A percentile compares a stretch with the other conserved stretches of the same genome.
Evolutionary conservation across 2,329 filamentous ascomycete species (phyloP).

Genomic region (Colletotrichum viniferum): DNA sequence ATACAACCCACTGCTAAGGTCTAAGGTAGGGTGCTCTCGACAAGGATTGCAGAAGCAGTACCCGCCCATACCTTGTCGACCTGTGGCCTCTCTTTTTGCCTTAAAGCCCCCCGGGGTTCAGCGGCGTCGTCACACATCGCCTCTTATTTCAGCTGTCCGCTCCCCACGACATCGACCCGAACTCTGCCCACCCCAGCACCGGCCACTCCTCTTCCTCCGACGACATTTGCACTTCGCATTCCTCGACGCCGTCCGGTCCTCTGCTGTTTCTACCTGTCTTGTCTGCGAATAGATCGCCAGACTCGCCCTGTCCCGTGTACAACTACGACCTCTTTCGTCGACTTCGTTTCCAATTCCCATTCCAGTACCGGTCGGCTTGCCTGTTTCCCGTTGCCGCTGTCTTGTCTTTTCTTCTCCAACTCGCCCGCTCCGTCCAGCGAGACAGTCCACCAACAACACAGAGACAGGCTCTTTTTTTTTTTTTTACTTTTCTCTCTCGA

Average conservation of each 20-base stretch:
- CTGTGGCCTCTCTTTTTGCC: conserved; percentile 12
- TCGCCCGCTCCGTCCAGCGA: not conserved
- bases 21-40: not conserved
- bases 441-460: not conserved
- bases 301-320: not conserved
- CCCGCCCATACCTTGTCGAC: not conserved
- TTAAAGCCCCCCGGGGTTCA: conserved; percentile 1
- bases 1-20: not conserved
- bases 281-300: conserved; percentile 10
- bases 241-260: conserved; percentile 16
- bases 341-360: not conserved
- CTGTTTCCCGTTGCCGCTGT: not conserved
- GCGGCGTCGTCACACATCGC: conserved; percentile 9
- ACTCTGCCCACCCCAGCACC: conserved; percentile 4
- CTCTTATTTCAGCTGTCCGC: conserved; percentile 20
- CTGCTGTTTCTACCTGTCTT: conserved; percentile 10
- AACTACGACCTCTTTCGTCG: not conserved
- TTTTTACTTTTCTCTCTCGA: not conserved
- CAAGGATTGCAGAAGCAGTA: not conserved
- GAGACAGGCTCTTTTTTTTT: not conserved
- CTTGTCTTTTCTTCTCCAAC: not conserved
- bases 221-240: conserved; percentile 1
- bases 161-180: not conserved
- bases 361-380: not conserved
- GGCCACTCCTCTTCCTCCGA: conserved; percentile 11